A percentile compares a stretch with the other conserved stretches of the same genome.
Evolutionary conservation across 768 basidiomycete genomes (phyloP).

Genomic region (Termitomyces sp.): DNA sequence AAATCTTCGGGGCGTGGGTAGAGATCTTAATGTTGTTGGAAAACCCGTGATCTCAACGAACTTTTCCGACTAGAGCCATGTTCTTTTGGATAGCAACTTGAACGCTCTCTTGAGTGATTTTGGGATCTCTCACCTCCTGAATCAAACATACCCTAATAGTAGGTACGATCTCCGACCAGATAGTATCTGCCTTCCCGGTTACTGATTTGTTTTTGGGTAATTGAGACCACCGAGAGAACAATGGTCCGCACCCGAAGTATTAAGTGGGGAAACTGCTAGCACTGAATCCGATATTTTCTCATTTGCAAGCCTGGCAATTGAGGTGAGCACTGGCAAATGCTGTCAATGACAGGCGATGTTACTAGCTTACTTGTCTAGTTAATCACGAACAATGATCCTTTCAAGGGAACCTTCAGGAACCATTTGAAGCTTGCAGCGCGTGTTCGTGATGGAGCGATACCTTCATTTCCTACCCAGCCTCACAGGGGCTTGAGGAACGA

Average conservation of each 20-base stretch:
- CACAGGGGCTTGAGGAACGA: neutral
- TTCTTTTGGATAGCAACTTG: neutral
- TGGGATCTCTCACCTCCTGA: slow-evolving; percentile 1
- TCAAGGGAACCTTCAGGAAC: neutral
- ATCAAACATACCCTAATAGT: neutral
- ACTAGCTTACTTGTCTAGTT: neutral
- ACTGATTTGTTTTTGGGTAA: neutral
- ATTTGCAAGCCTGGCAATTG: neutral
- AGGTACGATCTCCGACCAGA: neutral
- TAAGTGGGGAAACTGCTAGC: neutral
- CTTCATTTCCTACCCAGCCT: neutral
- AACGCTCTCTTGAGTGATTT: slow-evolving; percentile 1
- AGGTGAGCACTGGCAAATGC: neutral
- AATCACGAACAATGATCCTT: neutral
- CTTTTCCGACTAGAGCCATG: neutral
- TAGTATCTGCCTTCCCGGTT: neutral
- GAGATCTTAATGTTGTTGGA: neutral
- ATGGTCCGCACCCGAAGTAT: slow-evolving; percentile 2
- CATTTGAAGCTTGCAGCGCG: neutral
- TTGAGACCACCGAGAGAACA: neutral
- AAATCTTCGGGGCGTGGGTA: neutral
- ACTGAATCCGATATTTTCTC: slow-evolving; percentile 1
- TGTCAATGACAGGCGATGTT: too few relatives aligned
- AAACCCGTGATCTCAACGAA: neutral
- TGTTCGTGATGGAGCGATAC: neutral